phyloP scores from a whole-genome alignment of 495 filamentous ascomycete genomes.

The Talaromyces stipitatus region DNA sequence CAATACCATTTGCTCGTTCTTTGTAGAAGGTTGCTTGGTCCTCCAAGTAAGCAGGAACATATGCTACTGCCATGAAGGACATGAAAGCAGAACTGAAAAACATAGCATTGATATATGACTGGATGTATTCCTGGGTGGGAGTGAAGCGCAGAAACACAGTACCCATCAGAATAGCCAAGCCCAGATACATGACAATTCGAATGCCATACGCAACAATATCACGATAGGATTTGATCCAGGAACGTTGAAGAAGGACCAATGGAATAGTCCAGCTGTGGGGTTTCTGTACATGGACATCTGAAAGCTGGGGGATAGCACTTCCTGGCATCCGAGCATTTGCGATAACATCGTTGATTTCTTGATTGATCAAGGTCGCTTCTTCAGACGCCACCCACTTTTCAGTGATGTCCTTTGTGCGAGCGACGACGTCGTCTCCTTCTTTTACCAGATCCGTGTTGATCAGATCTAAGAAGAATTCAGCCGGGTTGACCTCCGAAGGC shows the following conservation, averaged over 20 bases:
- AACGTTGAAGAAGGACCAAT: constrained; percentile 51
- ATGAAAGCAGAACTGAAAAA: constrained; percentile 81
- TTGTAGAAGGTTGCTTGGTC: constrained; percentile 66
- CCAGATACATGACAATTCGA: constrained; percentile 73
- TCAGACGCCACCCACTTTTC: background rate
- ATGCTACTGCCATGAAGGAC: constrained; percentile 87
- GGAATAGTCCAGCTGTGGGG: constrained; percentile 13
- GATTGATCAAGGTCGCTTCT: background rate
- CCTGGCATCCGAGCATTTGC: background rate
- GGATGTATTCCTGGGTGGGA: constrained; percentile 57
- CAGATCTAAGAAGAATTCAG: constrained; percentile 67
- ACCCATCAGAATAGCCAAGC: constrained; percentile 76
- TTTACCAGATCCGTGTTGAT: constrained; percentile 65
- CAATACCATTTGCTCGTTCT: constrained; percentile 72
- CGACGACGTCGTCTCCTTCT: constrained; percentile 33
- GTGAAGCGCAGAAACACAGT: constrained; percentile 72
- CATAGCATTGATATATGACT: constrained; percentile 74
- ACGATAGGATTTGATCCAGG: constrained; percentile 71
- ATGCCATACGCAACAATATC: constrained; percentile 83
- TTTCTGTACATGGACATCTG: constrained; percentile 6
- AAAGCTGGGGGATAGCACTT: background rate
- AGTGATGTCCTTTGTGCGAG: background rate
- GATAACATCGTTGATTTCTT: background rate
- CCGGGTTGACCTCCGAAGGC: constrained; percentile 63
- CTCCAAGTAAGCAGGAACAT: constrained; percentile 72